Base-by-base conservation (phyloP, 2,329 filamentous ascomycete species). In the Penicillium sp. region DNA sequence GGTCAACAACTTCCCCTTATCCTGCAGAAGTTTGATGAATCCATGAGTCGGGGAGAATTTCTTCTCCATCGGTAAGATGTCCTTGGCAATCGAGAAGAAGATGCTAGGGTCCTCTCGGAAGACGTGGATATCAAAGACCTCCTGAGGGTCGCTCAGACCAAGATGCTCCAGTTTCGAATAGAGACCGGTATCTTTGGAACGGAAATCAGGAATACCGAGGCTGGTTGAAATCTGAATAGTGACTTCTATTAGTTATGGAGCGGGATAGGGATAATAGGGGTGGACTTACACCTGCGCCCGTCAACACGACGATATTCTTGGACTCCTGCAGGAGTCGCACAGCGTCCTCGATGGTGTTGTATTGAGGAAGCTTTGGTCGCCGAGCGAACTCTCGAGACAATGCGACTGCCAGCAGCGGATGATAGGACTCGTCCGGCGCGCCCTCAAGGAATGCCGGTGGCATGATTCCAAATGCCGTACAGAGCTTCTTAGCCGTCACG, bases 201-300 rank as follows among this genome's bases (percentile, higher is more conserved):
- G 89, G 74, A 99, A 99, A 77, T 99, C 95, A 4, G 95, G 95
- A 62, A 99, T 98, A 64, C 95, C 95, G 22, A 99, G 87, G 56
- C 92, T 97, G 0, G 95, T 99, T 28, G 93, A 97, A 69, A 99
- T 98, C 79, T 83, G 64, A 24, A 50, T 15, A 69, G 61, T 37
- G 6, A 53, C 33, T 44, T 17, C 8, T 24, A 13, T 30, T 26
- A n/a, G 10, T 15, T 15, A 58, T 15, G 60, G 30, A 17, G 12
- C n/a, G n/a, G n/a, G 17, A 56, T 2, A 22, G 24, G 22, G 8
- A 33, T 33, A 17, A 53, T 6, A 24, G 35, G 9, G 38, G 19
- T 40, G 44, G 28, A 72, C 81, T 67, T 78, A 83, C 81, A 68
- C 95, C 95, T 19, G 95, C 95, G 56, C 95, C 95, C 0, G 95